Conservation (phyloP, 2,329 filamentous ascomycete species). For the Colletotrichum sp. region DNA sequence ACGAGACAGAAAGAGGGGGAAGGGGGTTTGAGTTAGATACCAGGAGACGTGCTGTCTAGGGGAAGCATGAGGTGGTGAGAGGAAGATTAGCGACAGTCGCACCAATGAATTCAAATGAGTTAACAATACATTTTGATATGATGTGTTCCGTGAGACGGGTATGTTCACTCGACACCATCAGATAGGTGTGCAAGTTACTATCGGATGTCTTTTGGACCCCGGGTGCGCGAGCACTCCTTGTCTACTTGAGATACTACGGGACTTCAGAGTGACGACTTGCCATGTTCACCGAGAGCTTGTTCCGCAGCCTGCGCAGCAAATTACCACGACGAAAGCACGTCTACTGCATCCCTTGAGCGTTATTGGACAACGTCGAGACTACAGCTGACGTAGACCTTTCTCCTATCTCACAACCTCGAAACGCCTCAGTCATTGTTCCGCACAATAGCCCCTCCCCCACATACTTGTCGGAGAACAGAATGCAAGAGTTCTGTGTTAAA, state of each 20-base stretch:
- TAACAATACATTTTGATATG: neutral
- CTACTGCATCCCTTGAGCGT: neutral
- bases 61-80: conserved; percentile 19
- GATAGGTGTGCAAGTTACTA: neutral
- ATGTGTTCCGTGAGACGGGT: neutral
- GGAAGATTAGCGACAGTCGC: conserved; percentile 15
- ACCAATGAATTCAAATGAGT: conserved; percentile 6
- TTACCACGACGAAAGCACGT: neutral
- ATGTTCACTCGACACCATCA: neutral
- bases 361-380: neutral
- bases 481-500: neutral
- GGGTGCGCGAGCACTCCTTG: neutral
- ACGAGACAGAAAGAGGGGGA: neutral
- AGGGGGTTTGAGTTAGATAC: neutral
- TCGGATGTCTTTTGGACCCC: neutral
- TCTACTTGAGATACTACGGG: neutral
- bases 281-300: neutral
- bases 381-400: neutral
- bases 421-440: neutral
- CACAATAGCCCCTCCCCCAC: neutral
- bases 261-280: neutral
- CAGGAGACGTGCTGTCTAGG: neutral
- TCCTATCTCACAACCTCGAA: neutral
- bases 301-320: neutral
- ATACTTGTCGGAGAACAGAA: neutral